Conservation (phyloP, 768 basidiomycete genomes). For the Lentinula sp. region DNA sequence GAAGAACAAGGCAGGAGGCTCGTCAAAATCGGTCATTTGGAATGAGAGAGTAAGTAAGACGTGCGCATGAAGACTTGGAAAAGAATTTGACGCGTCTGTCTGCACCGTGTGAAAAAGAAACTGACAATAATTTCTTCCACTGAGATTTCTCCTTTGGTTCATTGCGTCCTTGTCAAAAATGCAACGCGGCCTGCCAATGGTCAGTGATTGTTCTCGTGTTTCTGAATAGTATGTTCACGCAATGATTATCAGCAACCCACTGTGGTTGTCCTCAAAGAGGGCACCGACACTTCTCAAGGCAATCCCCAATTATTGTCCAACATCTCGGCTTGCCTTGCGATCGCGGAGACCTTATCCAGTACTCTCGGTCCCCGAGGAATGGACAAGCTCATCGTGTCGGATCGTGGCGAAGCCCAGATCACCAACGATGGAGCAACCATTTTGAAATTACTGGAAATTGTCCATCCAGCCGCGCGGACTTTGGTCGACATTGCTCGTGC, state of each 20-base stretch:
- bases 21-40: slow-evolving; percentile 19
- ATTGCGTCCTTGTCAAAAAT: slow-evolving; percentile 41
- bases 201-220: slow-evolving; percentile 19
- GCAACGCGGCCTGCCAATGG: slow-evolving; percentile 83
- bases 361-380: slow-evolving; percentile 98
- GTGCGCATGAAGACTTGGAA: slow-evolving; percentile 9
- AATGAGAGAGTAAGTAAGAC: slow-evolving; percentile 7
- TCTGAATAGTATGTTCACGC: slow-evolving; percentile 10
- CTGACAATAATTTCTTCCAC: slow-evolving; percentile 3
- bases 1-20: slow-evolving; percentile 48
- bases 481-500: slow-evolving; percentile 97
- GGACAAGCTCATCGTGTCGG: slow-evolving; percentile 96
- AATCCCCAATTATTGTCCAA: slow-evolving; percentile 90
- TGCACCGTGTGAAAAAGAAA: slow-evolving; percentile 21
- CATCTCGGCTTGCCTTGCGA: slow-evolving; percentile 93
- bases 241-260: slow-evolving; percentile 77
- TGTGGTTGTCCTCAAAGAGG: slow-evolving; percentile 92
- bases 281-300: slow-evolving; percentile 94
- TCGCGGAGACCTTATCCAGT: slow-evolving; percentile 84
- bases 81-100: slow-evolving; percentile 28
- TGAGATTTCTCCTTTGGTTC: slow-evolving; percentile 2
- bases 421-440: slow-evolving; percentile 99
- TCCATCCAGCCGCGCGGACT: slow-evolving; percentile 97
- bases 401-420: slow-evolving; percentile 94
- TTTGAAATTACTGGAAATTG: slow-evolving; percentile 93